These are phyloP conservation scores for Magnusiomyces magnusii DNA, from an alignment of 1,139 yeast genomes.

Conservation along the genomic window DNA sequence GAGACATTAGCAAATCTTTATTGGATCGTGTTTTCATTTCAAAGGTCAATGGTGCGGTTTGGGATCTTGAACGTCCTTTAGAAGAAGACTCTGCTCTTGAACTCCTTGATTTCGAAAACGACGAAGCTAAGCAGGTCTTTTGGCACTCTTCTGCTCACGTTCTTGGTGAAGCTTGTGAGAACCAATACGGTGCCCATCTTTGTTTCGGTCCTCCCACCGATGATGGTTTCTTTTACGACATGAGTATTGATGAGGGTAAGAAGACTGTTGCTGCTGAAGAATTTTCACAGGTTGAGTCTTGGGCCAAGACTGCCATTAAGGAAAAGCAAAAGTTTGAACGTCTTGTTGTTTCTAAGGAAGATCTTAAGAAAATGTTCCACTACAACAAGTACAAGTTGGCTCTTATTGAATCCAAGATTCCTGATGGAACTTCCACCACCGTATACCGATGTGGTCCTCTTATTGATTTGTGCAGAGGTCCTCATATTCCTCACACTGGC, in stretches of 20 bases:
- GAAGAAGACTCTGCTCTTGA: constrained; percentile 67
- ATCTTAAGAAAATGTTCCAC: constrained; percentile 83
- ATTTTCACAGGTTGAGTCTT: constrained; percentile 75
- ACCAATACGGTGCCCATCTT: constrained; percentile 90
- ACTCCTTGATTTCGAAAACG: constrained; percentile 69
- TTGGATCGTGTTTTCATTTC: constrained; percentile 84
- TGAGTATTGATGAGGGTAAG: constrained; percentile 78
- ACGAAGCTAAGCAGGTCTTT: constrained; percentile 91
- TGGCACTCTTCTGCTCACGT: constrained; percentile 99
- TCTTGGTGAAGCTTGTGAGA: constrained; percentile 96
- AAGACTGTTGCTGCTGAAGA: constrained; percentile 73
- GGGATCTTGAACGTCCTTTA: constrained; percentile 96
- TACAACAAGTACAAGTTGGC: constrained; percentile 95
- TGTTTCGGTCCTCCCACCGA: constrained; percentile 96
- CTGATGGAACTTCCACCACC: constrained; percentile 94
- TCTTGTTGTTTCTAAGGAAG: constrained; percentile 84
- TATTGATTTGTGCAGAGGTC: constrained; percentile 96
- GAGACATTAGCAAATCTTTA: constrained; percentile 78
- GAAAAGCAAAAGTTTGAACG: constrained; percentile 96
- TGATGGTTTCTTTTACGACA: constrained; percentile 97
- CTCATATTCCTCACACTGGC: constrained; percentile 98
- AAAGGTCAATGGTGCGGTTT: constrained; percentile 79
- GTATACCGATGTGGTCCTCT: constrained; percentile 98
- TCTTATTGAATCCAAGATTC: constrained; percentile 79
- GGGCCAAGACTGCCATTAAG: constrained; percentile 86